Evolutionary conservation across 805 yeast genomes (phyloP).

Genomic region (Blastobotrys robertii): DNA sequence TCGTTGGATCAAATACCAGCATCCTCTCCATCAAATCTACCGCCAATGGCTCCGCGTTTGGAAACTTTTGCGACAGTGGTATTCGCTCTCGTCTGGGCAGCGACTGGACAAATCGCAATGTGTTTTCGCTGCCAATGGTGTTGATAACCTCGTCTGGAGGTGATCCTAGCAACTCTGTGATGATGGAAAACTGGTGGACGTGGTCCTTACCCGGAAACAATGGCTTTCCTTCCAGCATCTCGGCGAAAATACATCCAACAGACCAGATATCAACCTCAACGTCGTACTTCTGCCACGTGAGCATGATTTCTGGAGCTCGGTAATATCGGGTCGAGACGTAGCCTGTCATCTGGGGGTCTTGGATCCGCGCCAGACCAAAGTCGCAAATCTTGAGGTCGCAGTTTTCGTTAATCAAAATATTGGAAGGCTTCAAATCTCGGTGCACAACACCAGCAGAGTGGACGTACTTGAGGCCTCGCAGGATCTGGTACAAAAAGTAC

Average conservation of each 20-base stretch:
- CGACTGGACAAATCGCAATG: slow-evolving; percentile 86
- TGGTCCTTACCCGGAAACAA: slow-evolving; percentile 97
- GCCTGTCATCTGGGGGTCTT: slow-evolving; percentile 99
- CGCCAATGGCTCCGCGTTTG: slow-evolving; percentile 55
- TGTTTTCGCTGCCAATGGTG: slow-evolving; percentile 92
- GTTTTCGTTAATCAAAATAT: slow-evolving; percentile 77
- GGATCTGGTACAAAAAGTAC: slow-evolving; percentile 89
- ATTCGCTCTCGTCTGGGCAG: slow-evolving; percentile 90
- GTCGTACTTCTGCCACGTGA: slow-evolving; percentile 97
- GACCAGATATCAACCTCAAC: slow-evolving; percentile 97
- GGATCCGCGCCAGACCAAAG: slow-evolving; percentile 92
- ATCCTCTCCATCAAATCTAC: slow-evolving; percentile 79
- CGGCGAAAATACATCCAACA: slow-evolving; percentile 94
- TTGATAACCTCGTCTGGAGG: slow-evolving; percentile 96
- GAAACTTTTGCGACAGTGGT: slow-evolving; percentile 74
- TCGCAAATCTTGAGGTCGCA: slow-evolving; percentile 89
- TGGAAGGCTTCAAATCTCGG: slow-evolving; percentile 74
- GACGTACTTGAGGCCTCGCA: slow-evolving; percentile 77
- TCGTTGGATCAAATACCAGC: slow-evolving; percentile 92
- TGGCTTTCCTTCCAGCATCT: slow-evolving; percentile 96
- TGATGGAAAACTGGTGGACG: slow-evolving; percentile 94
- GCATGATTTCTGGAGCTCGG: slow-evolving; percentile 97
- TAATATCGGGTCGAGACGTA: slow-evolving; percentile 93
- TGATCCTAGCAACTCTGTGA: slow-evolving; percentile 90
- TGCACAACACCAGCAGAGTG: slow-evolving; percentile 91